Conservation (phyloP, 257 asterid species). For the Nicotiana tomentosiformis region DNA sequence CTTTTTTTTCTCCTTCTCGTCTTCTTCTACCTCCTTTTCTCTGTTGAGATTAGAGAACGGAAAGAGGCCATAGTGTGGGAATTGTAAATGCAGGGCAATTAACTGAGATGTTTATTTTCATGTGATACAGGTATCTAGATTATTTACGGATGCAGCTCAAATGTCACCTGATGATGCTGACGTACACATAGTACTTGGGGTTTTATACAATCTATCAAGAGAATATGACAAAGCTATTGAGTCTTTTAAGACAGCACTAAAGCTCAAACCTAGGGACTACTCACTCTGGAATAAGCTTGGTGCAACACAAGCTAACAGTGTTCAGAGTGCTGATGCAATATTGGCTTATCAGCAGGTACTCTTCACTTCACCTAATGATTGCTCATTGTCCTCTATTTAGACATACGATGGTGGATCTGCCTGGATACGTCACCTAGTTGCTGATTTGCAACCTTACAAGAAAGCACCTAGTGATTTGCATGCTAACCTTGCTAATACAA, state of each 20-base stretch:
- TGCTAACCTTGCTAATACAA: not conserved
- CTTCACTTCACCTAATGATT: not conserved
- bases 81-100: not conserved
- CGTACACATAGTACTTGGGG: conserved; percentile 96
- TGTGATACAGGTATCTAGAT: conserved; percentile 62
- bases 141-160: conserved; percentile 79
- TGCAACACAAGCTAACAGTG: conserved; percentile 97
- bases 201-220: conserved; percentile 77
- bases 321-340: conserved; percentile 97
- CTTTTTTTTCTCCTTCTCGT: not conserved
- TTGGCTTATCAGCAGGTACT: conserved; percentile 85
- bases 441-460: conserved; percentile 3
- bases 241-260: conserved; percentile 86
- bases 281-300: conserved; percentile 99
- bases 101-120: conserved; percentile 12
- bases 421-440: not conserved
- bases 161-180: conserved; percentile 98
- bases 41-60: not conserved
- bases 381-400: not conserved
- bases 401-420: not conserved
- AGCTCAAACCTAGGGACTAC: conserved; percentile 93
- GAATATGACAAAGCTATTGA: conserved; percentile 92
- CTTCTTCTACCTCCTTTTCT: not conserved
- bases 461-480: not conserved
- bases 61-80: not conserved